Evolutionary conservation across 2,329 filamentous ascomycete genomes (phyloP).

Genomic region (Fusarium marasasianum): DNA sequence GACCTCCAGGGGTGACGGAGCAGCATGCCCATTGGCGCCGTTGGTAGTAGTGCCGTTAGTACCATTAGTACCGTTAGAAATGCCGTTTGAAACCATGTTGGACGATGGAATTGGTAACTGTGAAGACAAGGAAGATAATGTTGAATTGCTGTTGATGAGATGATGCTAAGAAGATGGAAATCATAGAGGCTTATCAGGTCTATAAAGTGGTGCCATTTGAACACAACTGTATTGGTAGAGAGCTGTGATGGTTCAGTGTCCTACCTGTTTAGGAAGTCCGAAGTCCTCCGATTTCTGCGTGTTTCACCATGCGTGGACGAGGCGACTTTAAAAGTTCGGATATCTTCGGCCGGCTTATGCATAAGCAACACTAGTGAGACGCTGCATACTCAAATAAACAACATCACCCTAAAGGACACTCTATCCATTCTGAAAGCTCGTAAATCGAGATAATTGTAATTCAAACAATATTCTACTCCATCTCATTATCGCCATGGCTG

Average conservation of each 20-base stretch:
- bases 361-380: background rate
- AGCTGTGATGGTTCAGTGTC: background rate
- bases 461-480: no score
- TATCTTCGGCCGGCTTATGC: background rate
- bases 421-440: background rate
- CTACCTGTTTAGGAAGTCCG: background rate
- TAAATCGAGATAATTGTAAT: background rate
- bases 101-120: background rate
- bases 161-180: background rate
- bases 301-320: background rate
- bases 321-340: background rate
- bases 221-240: background rate
- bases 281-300: background rate
- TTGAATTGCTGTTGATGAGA: background rate
- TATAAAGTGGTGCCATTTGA: background rate
- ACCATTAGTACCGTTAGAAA: background rate
- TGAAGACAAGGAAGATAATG: background rate
- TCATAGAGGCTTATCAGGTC: background rate
- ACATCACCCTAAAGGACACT: background rate
- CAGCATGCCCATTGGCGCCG: background rate
- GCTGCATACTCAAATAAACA: background rate
- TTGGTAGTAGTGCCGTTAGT: background rate
- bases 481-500: background rate
- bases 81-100: background rate
- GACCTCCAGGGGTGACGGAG: background rate